These are phyloP conservation scores for Tuber calosporum DNA, from an alignment of 495 filamentous ascomycete genomes.

Conservation along the genomic window DNA sequence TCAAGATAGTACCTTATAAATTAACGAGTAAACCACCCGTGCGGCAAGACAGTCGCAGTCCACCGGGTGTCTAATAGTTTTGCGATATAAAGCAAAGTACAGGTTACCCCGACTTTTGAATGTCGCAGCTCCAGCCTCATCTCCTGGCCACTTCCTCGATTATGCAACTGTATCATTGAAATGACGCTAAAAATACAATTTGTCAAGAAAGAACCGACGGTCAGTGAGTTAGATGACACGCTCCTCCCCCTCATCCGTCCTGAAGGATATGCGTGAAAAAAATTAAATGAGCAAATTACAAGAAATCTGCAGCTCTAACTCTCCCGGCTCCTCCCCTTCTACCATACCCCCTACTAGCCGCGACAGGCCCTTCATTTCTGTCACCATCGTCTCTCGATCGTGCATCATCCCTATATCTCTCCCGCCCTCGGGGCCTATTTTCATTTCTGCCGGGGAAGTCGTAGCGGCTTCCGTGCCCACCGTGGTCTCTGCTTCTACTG, in stretches of 20 bases:
- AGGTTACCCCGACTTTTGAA: neutral
- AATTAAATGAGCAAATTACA: slow-evolving; percentile 14
- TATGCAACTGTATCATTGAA: neutral
- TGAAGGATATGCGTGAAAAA: neutral
- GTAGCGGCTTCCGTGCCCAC: slow-evolving; percentile 17
- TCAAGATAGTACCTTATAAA: no score
- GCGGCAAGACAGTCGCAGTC: no score
- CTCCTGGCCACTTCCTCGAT: neutral
- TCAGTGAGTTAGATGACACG: neutral
- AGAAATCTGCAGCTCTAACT: slow-evolving; percentile 36
- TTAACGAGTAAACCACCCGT: no score
- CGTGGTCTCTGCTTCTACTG: slow-evolving; percentile 9
- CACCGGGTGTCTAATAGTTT: neutral
- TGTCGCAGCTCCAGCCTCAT: neutral
- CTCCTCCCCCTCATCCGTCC: neutral
- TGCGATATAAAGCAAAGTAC: neutral
- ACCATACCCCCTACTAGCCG: slow-evolving; percentile 9
- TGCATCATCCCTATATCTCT: slow-evolving; percentile 7
- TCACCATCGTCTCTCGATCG: slow-evolving; percentile 11
- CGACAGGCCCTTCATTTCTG: slow-evolving; percentile 17
- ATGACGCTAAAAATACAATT: neutral
- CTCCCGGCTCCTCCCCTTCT: slow-evolving; percentile 21
- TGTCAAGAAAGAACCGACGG: neutral
- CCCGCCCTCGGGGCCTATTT: slow-evolving; percentile 4
- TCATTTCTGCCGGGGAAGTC: slow-evolving; percentile 8